phyloP scores from a whole-genome alignment of 495 filamentous ascomycete species.

The Elasticomyces elasticus region DNA sequence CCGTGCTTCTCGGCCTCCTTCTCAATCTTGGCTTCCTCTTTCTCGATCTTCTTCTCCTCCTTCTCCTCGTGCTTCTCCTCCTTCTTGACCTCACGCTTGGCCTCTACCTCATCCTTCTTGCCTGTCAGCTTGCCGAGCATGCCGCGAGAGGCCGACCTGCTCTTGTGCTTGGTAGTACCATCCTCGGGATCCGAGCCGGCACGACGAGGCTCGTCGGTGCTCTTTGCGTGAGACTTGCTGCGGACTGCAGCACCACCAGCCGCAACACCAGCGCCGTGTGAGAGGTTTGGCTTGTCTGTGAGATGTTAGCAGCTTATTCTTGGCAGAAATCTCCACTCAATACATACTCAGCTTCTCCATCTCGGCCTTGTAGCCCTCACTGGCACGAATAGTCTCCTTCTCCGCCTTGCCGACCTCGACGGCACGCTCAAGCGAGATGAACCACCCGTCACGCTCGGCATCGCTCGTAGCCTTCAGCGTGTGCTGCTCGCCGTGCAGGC shows the following conservation, averaged over 20 bases:
- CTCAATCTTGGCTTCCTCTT: slow-evolving; percentile 14
- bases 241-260: slow-evolving; percentile 23
- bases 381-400: slow-evolving; percentile 35
- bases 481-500: slow-evolving; percentile 77
- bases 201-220: slow-evolving; percentile 27
- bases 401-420: slow-evolving; percentile 41
- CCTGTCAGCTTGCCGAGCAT: slow-evolving; percentile 71
- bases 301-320: slow-evolving; percentile 34
- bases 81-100: slow-evolving; percentile 40
- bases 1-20: slow-evolving; percentile 22
- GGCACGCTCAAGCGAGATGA: slow-evolving; percentile 49
- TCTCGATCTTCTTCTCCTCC: slow-evolving; percentile 32
- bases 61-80: slow-evolving; percentile 42
- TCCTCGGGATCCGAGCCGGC: slow-evolving; percentile 35
- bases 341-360: slow-evolving; percentile 36
- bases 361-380: slow-evolving; percentile 40
- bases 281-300: slow-evolving; percentile 25
- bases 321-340: neutral
- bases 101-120: slow-evolving; percentile 48
- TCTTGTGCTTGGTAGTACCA: slow-evolving; percentile 30
- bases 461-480: slow-evolving; percentile 65
- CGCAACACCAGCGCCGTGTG: slow-evolving; percentile 15
- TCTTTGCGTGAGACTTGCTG: slow-evolving; percentile 28
- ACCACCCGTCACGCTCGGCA: slow-evolving; percentile 84
- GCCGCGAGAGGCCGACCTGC: slow-evolving; percentile 66